phyloP scores from a whole-genome alignment of 352 stramenopile species.

The Phytophthora parvispora region DNA sequence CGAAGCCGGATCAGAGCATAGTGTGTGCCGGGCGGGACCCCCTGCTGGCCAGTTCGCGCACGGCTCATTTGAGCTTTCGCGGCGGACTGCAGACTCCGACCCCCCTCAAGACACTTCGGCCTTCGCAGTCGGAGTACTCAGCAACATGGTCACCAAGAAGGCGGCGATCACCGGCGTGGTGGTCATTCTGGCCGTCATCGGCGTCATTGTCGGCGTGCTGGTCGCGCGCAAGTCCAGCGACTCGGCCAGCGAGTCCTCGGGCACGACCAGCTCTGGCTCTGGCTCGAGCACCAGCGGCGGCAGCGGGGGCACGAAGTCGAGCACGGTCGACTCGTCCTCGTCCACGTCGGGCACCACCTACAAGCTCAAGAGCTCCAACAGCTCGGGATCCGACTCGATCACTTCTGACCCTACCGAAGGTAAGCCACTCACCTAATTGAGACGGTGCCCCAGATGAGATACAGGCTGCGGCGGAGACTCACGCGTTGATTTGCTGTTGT shows the following conservation, averaged over 20 bases:
- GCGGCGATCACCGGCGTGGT: constrained; percentile 48
- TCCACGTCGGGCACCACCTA: constrained; percentile 22
- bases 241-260: constrained; percentile 39
- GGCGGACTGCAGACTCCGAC: constrained; percentile 11
- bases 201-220: constrained; percentile 57
- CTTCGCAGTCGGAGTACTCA: constrained; percentile 5
- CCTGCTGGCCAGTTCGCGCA: constrained; percentile 14
- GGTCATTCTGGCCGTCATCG: constrained; percentile 57
- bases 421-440: constrained; percentile 25
- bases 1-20: constrained; percentile 13
- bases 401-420: constrained; percentile 65
- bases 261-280: constrained; percentile 29
- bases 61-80: constrained; percentile 41
- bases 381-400: constrained; percentile 34
- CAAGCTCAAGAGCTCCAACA: constrained; percentile 37
- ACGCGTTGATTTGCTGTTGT: constrained; percentile 12
- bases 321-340: constrained; percentile 14
- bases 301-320: constrained; percentile 5
- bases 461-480: not conserved
- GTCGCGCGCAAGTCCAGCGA: constrained; percentile 35
- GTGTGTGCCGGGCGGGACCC: constrained; percentile 29
- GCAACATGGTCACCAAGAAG: constrained; percentile 41
- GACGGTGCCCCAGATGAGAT: constrained; percentile 3
- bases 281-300: constrained; percentile 18
- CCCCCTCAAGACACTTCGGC: not conserved